Evolutionary conservation across 768 basidiomycete species (phyloP), one percentile per base, ranked within the genome.

Genomic region (Termitomyces sp.): DNA sequence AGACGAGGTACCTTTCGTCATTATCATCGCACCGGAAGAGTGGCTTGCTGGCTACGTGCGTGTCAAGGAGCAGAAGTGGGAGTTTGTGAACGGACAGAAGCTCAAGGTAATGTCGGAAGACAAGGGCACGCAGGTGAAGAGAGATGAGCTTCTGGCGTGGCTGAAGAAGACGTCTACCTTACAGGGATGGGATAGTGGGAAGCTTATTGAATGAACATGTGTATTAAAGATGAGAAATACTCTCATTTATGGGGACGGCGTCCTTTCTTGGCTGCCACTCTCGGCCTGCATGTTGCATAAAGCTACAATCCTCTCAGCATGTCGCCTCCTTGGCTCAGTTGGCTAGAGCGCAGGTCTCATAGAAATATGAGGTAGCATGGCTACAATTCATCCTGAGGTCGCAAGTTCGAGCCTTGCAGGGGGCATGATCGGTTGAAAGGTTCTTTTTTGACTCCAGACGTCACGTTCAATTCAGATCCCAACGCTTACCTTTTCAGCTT

Each of bases 41-140:
- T 74, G 94, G 56, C 86, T 85, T 66, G 80, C 82, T 46, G 97
- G 96, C 4, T 73, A 89, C 39, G 93, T 97, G 31, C 83, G 86
- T 37, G 90, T 99, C 56, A 98, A 98, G 75, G 88, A 95, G 70
- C 96, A 98, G 71, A 80, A 73, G 51, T 92, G 90, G 90, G 82
- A 89, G 65, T 64, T 90, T 24, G 77, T 84, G 12, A 84, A 86
- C 37, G 90, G 88, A 41, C 80, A 83, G 74, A 92, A 89, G 73
- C 76, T 67, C 43, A 92, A 90, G 72, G 76, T 77, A 29, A 82
- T 79, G 66, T 79, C 77, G 34, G 75, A 76, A 18, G 83, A 86
- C 57, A 84, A 85, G 65, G 92, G 90, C 0, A 77, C 77, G 22
- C 78, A 84, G 65, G 83, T 94, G 27, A 77, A 76, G 69, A 76